Evolutionary conservation across 2,329 filamentous ascomycete species (phyloP).

Genomic region (Stagonosporopsis rhizophila): DNA sequence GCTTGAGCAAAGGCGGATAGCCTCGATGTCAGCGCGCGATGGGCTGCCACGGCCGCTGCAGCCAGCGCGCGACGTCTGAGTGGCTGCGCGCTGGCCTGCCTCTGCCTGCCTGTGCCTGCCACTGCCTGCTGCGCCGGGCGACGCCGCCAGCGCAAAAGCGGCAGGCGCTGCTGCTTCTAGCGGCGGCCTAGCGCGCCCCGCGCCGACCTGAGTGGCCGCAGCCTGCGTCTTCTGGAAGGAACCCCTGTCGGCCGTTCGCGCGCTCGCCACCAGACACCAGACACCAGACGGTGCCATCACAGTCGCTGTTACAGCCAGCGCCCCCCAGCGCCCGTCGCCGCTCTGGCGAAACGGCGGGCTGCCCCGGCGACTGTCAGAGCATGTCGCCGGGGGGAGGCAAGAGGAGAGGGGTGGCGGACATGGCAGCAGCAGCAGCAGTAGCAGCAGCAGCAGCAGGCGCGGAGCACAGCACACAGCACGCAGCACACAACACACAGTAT

Average conservation of each 20-base stretch:
- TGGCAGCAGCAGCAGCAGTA: no score
- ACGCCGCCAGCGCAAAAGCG: slow-evolving; percentile 18
- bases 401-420: no score
- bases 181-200: background rate
- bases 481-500: no score
- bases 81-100: no score
- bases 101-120: no score
- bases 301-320: slow-evolving; percentile 21
- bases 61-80: slow-evolving; percentile 17
- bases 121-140: background rate
- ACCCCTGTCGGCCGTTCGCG: slow-evolving; percentile 9
- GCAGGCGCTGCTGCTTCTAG: slow-evolving; percentile 22
- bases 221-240: slow-evolving; percentile 7
- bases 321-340: slow-evolving; percentile 6
- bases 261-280: slow-evolving; percentile 16
- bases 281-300: slow-evolving; percentile 15
- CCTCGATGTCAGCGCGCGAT: slow-evolving; percentile 20
- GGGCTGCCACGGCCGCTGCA: slow-evolving; percentile 15
- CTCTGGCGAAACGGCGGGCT: no score
- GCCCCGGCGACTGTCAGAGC: no score
- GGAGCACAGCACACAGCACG: background rate
- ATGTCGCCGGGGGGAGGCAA: no score
- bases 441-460: no score
- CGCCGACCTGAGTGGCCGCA: slow-evolving; percentile 8
- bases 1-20: slow-evolving; percentile 22